Evolutionary conservation across 1,284 basidiomycete species (phyloP), one percentile per base, ranked within the genome.

Genomic region (Polyporus tsugae): DNA sequence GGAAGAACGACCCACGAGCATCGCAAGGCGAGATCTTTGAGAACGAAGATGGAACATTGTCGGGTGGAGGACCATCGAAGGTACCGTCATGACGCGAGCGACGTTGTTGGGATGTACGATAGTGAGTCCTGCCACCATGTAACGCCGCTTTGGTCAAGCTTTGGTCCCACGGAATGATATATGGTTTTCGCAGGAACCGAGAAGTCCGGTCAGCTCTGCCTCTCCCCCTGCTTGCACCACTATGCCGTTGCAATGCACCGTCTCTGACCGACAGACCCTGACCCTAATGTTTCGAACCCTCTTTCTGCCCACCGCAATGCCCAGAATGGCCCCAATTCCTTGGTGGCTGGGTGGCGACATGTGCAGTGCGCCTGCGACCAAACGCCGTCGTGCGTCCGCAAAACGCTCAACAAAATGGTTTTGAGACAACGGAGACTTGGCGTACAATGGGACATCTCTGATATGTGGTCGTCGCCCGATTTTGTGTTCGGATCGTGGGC

Each of bases 11-110:
- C 38, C 49, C 66, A 6, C 65, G 68, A 59, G 69, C 61, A 33
- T 67, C 52, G 1, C 68, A 66, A 10, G 67, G 52, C 4, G 70
- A 75, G 13, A 57, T 76, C 11, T 65, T 75, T 4, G 76, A 75
- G 74, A 75, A 78, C 63, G 77, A 78, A 38, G 78, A 79, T 61
- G 78, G 78, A 2, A 79, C 78, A 9, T 76, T 79, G 75, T 71
- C 72, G 6, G 61, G 73, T 17, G 71, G 72, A 19, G 71, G 58
- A 4, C 71, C 67, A 5, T 46, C 59, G 2, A 58, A 67, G 39
- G 29, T 36, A 22, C 19, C 36, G 29, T 60, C 64, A 36, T 65
- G 65, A 67, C 19, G n/a, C 33, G 17, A 10, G 33, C 29, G 13
- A 19, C 15, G 52, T 35, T 29, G 3, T 53, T 55, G 17, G 29